Conservation (phyloP, 2,329 filamentous ascomycete species). For the Aspergillus unguis region DNA sequence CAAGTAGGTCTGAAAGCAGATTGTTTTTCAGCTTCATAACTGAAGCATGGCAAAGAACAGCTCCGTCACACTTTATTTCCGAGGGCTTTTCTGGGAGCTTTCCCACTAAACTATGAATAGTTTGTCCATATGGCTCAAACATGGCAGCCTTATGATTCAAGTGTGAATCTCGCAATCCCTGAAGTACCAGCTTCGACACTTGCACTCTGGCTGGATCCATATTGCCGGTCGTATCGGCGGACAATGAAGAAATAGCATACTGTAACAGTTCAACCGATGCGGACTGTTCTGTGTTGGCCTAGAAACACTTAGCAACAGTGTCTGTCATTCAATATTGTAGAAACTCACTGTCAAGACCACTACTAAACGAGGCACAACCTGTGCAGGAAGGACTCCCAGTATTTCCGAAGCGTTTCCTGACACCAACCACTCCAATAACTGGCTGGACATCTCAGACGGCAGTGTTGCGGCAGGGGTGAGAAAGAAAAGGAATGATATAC, state of each 20-base stretch:
- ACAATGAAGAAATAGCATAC: conserved; percentile 23
- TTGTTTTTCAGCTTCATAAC: conserved; percentile 22
- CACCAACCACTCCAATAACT: conserved; percentile 25
- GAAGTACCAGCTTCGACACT: conserved; percentile 25
- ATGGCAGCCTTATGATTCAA: conserved; percentile 12
- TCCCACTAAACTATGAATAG: conserved; percentile 17
- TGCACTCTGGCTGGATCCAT: conserved; percentile 18
- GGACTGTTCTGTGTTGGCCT: conserved; percentile 22
- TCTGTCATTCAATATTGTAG: neutral
- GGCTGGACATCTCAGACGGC: conserved; percentile 25
- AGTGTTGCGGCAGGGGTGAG: conserved; percentile 24
- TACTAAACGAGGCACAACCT: conserved; percentile 28
- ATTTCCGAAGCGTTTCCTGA: conserved; percentile 22
- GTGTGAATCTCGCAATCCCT: conserved; percentile 20
- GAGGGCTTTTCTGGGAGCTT: conserved; percentile 20
- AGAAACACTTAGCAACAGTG: conserved; percentile 12
- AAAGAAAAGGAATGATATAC: conserved; percentile 29
- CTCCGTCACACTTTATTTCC: conserved; percentile 20
- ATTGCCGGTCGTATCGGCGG: neutral
- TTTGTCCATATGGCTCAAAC: conserved; percentile 15
- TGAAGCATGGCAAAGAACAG: conserved; percentile 19
- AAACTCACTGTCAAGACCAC: conserved; percentile 39
- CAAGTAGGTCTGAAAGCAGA: conserved; percentile 25
- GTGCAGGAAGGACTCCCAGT: conserved; percentile 22
- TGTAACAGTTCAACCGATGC: conserved; percentile 22